Percentiles rank a stretch among this genome's conserved stretches.
These are phyloP conservation scores for Daldinia vernicosa DNA, from an alignment of 495 filamentous ascomycete species.

Conservation along the genomic window DNA sequence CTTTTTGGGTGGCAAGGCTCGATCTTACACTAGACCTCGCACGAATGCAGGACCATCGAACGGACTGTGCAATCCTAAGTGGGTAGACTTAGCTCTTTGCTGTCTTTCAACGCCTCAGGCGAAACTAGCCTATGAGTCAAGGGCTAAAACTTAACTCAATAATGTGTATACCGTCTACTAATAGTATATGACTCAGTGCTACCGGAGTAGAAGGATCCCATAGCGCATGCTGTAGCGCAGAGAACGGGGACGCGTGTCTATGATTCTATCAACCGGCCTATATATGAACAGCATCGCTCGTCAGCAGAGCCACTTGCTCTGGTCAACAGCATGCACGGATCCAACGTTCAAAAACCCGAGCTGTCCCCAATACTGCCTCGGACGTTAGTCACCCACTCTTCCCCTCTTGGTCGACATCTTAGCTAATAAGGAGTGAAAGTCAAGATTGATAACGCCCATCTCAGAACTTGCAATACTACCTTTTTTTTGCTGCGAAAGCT, in stretches of 20 bases:
- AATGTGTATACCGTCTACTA: not conserved
- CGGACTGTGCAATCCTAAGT: constrained; percentile 30
- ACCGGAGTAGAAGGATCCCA: constrained; percentile 43
- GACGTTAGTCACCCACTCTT: constrained; percentile 28
- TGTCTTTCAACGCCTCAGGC: not conserved
- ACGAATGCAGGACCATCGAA: constrained; percentile 26
- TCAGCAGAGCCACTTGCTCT: constrained; percentile 43
- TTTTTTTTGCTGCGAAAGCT: constrained; percentile 46
- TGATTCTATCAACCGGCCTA: constrained; percentile 47
- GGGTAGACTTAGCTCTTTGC: not conserved
- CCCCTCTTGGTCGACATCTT: not conserved
- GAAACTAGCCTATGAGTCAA: not conserved
- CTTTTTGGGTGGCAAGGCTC: constrained; percentile 23
- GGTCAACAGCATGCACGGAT: constrained; percentile 46
- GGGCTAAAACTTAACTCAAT: not conserved
- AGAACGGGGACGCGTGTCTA: constrained; percentile 46
- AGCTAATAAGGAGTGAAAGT: constrained; percentile 19
- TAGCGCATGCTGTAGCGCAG: constrained; percentile 45
- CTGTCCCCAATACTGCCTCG: constrained; percentile 46
- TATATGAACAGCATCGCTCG: constrained; percentile 42
- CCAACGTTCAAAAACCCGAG: constrained; percentile 43
- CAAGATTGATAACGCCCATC: constrained; percentile 27
- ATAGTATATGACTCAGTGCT: constrained; percentile 14
- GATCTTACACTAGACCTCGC: constrained; percentile 12
- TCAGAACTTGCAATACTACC: constrained; percentile 39